Evolutionary conservation across 352 stramenopile genomes (phyloP).

Genomic region (Pythium periplocum): DNA sequence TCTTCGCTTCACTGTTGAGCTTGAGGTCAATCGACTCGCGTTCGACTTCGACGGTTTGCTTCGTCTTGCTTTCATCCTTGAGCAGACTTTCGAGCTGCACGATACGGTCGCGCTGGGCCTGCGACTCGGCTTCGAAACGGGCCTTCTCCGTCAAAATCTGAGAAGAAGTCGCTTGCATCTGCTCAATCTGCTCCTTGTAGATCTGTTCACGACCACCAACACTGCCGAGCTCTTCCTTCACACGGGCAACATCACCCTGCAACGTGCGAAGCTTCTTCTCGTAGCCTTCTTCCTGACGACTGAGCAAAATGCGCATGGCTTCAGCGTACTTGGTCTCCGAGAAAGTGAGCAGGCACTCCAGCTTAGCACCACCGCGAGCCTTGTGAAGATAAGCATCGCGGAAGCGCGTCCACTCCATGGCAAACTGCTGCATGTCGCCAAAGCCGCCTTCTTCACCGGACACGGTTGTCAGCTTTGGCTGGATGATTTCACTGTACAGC

Average conservation of each 20-base stretch:
- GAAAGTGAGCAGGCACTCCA: slow-evolving; percentile 70
- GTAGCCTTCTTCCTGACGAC: slow-evolving; percentile 77
- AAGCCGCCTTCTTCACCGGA: slow-evolving; percentile 50
- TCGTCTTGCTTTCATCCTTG: slow-evolving; percentile 47
- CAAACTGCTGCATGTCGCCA: slow-evolving; percentile 78
- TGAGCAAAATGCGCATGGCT: slow-evolving; percentile 78
- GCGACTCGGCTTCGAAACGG: slow-evolving; percentile 51
- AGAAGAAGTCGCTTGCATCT: slow-evolving; percentile 73
- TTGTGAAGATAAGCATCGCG: slow-evolving; percentile 69
- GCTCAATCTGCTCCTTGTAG: slow-evolving; percentile 85
- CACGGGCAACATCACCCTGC: slow-evolving; percentile 63
- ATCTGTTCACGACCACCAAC: slow-evolving; percentile 77
- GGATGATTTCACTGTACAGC: slow-evolving; percentile 77
- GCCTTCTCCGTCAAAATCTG: slow-evolving; percentile 75
- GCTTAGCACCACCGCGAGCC: slow-evolving; percentile 63
- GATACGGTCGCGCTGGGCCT: slow-evolving; percentile 68
- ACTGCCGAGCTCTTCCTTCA: slow-evolving; percentile 80
- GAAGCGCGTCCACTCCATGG: slow-evolving; percentile 63
- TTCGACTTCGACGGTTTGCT: slow-evolving; percentile 75
- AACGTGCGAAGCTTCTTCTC: slow-evolving; percentile 80
- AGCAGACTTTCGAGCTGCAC: slow-evolving; percentile 60
- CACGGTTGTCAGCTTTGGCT: slow-evolving; percentile 58
- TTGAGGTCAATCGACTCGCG: slow-evolving; percentile 69
- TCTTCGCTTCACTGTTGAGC: slow-evolving; percentile 47
- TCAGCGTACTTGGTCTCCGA: slow-evolving; percentile 78